Percentiles rank a stretch among this genome's conserved stretches.
Evolutionary conservation across 768 basidiomycete genomes (phyloP).

Genomic region (Suillus subaureus): DNA sequence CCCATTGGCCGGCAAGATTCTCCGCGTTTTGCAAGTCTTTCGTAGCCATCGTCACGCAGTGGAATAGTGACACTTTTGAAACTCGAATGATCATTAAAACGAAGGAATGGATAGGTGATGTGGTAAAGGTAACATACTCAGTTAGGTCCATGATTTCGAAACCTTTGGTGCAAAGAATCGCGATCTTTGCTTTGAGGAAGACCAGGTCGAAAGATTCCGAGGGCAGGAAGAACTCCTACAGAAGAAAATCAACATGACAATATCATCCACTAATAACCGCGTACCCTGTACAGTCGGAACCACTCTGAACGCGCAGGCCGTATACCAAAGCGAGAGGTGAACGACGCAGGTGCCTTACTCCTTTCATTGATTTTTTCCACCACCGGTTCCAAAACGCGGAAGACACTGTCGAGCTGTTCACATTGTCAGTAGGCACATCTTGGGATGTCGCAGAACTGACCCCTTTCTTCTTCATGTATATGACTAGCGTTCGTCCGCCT

Average conservation of each 20-base stretch:
- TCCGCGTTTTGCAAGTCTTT: conserved; percentile 76
- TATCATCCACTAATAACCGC: not conserved
- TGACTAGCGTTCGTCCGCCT: conserved; percentile 84
- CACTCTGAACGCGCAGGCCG: conserved; percentile 85
- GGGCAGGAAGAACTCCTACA: conserved; percentile 87
- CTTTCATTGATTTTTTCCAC: conserved; percentile 84
- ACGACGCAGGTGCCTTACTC: conserved; percentile 66
- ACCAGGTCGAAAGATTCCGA: conserved; percentile 89
- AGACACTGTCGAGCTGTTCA: conserved; percentile 78
- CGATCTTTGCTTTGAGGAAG: conserved; percentile 92
- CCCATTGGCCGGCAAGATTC: conserved; percentile 83
- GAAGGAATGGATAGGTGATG: not conserved
- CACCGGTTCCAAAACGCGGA: conserved; percentile 98
- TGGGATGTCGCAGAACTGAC: conserved; percentile 38
- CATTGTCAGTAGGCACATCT: conserved; percentile 3
- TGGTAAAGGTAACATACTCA: conserved; percentile 56
- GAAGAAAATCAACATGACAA: conserved; percentile 1
- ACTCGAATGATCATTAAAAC: conserved; percentile 36
- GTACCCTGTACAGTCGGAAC: conserved; percentile 88
- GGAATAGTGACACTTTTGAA: conserved; percentile 91
- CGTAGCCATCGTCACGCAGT: conserved; percentile 71
- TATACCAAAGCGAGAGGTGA: conserved; percentile 75
- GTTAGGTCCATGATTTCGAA: conserved; percentile 98
- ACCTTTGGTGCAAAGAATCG: conserved; percentile 89
- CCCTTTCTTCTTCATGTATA: conserved; percentile 96